Base-by-base conservation (phyloP, 345 rosid species). In the Clarkia xantiana region DNA sequence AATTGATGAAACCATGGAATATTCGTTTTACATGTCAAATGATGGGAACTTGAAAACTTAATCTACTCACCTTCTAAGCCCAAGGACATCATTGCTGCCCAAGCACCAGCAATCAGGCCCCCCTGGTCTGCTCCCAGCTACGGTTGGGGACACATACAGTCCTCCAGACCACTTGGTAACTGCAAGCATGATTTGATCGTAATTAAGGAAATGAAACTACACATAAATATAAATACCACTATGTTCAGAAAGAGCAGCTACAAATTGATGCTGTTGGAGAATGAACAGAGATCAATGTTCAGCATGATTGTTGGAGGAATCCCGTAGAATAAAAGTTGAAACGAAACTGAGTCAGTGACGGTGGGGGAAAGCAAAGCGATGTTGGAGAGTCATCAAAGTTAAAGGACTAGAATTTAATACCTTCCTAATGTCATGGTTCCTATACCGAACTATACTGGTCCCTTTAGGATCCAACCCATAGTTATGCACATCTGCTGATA, bases 141-240 rank as follows among this genome's bases (percentile, higher is more conserved):
- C 67, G 22, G 93, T 86, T 54, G 94, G 98, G 51, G 94, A 86
- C 38, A 91, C 67, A 62, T 84, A 91, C 18, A 91, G 77, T 56
- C 98, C 94, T 60, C 93, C 98, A 36, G 96, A 77, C 94, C 98
- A 91, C 70, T 83, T 96, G 11, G 93, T 79, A 58, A 90, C 98
- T 83, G 76, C 67, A 52, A 29, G 14, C 18, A 29, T 5, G 23
- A 19, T 29, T 29, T 29, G 36, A 0, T 29, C 36, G 9, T 5
- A 29, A 29, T 3, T 29, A 29, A 29, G 3, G 45, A 23, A 40
- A 25, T 54, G 18, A 19, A n/a, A 17, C 18, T 16, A 50, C 14
- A 15, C 48, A 14, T 3, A 22, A 16, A 48, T 9, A 23, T 23
- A 14, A 15, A 6, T 20, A 11, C 11, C 2, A 5, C 14, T 48